These are phyloP conservation scores for Dacryopinax spathularia DNA, from an alignment of 768 basidiomycete species.

Conservation along the genomic window DNA sequence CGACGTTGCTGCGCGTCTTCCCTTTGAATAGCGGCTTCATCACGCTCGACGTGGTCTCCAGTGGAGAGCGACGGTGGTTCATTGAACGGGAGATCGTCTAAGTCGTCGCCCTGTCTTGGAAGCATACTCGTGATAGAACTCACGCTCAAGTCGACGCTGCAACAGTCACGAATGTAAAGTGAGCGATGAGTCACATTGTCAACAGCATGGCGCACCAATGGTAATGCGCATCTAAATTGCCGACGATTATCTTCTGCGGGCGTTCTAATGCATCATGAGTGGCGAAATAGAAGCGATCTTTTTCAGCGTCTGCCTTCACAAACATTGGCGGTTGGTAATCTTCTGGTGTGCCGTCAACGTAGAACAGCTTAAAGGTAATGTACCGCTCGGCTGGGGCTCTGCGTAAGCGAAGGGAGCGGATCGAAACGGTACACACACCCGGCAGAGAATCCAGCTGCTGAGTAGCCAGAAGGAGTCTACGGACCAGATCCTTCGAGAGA, in stretches of 20 bases:
- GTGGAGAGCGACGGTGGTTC: background rate
- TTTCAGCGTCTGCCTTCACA: conserved; percentile 51
- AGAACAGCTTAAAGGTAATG: conserved; percentile 81
- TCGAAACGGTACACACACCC: conserved; percentile 32
- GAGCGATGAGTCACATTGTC: background rate
- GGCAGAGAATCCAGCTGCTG: conserved; percentile 68
- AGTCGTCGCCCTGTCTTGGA: conserved; percentile 28
- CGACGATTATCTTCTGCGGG: conserved; percentile 59
- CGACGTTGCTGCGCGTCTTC: background rate
- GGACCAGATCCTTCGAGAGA: conserved; percentile 46
- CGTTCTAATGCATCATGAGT: conserved; percentile 59
- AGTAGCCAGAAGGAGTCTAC: conserved; percentile 63
- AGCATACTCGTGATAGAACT: conserved; percentile 61
- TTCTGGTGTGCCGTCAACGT: conserved; percentile 60
- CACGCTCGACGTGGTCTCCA: too few relatives aligned
- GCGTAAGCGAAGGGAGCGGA: background rate
- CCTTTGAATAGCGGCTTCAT: background rate
- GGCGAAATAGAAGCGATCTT: conserved; percentile 66
- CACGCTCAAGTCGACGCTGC: conserved; percentile 54
- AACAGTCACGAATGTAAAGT: conserved; percentile 4
- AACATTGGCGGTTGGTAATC: conserved; percentile 81
- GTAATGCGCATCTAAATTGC: conserved; percentile 53
- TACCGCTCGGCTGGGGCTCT: conserved; percentile 49
- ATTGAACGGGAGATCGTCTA: background rate
- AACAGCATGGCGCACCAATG: conserved; percentile 40